phyloP scores from a whole-genome alignment of 2,329 filamentous ascomycete genomes.

The Colletotrichum sansevieriae region DNA sequence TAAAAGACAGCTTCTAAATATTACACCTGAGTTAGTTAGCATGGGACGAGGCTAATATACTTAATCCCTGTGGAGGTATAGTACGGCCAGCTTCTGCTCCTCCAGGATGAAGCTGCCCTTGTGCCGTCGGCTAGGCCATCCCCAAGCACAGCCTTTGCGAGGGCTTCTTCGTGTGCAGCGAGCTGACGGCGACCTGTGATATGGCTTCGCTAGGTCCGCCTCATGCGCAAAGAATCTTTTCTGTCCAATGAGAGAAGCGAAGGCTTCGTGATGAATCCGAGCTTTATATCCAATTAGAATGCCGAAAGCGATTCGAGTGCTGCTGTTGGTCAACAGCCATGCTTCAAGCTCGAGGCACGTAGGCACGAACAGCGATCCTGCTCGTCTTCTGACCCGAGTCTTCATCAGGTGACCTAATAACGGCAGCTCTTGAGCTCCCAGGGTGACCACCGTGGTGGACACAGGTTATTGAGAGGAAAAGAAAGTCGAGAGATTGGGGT shows the following conservation, averaged over 20 bases:
- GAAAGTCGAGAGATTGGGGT: conserved; percentile 14
- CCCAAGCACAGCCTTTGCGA: conserved; percentile 5
- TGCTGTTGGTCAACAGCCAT: conserved; percentile 49
- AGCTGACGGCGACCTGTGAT: conserved; percentile 54
- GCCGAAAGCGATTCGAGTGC: conserved; percentile 41
- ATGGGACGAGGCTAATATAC: no score
- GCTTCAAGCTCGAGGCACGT: not conserved
- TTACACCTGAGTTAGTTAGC: no score
- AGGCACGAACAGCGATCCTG: conserved; percentile 14
- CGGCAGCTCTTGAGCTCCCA: not conserved
- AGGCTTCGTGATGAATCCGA: conserved; percentile 48
- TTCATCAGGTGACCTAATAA: conserved; percentile 21
- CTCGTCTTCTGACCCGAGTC: conserved; percentile 17
- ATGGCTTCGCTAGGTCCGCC: conserved; percentile 56
- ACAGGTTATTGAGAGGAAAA: conserved; percentile 6
- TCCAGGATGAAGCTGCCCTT: conserved; percentile 17
- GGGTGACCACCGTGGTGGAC: conserved; percentile 6
- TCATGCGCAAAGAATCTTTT: conserved; percentile 48
- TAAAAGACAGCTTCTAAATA: no score
- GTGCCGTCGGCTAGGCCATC: conserved; percentile 20
- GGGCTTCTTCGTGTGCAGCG: conserved; percentile 42
- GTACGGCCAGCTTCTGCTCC: conserved; percentile 8
- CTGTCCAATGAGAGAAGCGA: conserved; percentile 55
- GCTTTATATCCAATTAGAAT: conserved; percentile 55
- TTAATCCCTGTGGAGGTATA: not conserved